Evolutionary conservation across 768 basidiomycete species (phyloP).

Genomic region (Candolleomyces eurysporus): DNA sequence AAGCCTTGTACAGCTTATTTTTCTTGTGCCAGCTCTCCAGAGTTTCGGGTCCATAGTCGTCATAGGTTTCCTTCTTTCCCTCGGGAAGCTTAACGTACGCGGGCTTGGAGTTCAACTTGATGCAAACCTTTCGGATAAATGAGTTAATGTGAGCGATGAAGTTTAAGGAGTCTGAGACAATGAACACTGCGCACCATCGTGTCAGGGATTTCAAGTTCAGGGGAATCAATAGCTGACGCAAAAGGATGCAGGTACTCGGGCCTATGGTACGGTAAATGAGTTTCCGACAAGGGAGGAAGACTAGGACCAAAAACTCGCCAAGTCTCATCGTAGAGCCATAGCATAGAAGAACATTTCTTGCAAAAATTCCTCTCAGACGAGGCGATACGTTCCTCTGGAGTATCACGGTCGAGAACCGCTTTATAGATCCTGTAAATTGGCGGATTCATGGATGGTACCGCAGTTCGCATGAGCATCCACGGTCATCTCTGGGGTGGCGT

Average conservation of each 20-base stretch:
- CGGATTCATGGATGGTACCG: not conserved
- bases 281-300: not conserved
- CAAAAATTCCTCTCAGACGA: constrained; percentile 65
- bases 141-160: not conserved
- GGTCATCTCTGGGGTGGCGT: not conserved
- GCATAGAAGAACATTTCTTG: constrained; percentile 60
- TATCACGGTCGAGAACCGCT: constrained; percentile 59
- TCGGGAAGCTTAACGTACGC: constrained; percentile 62
- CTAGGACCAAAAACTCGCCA: constrained; percentile 38
- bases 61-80: constrained; percentile 47
- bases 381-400: constrained; percentile 42
- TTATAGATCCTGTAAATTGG: constrained; percentile 48
- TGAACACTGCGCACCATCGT: constrained; percentile 39
- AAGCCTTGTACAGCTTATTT: constrained; percentile 37
- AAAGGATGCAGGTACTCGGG: constrained; percentile 67
- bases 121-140: constrained; percentile 35
- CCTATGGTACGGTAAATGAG: constrained; percentile 24
- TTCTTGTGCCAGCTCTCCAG: constrained; percentile 63
- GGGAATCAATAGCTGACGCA: constrained; percentile 63
- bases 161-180: not conserved
- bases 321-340: constrained; percentile 58
- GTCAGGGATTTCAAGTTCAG: constrained; percentile 50
- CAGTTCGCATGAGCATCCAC: not conserved
- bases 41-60: constrained; percentile 42
- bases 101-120: constrained; percentile 51